A percentile compares a stretch with the other conserved stretches of the same genome.
These are phyloP conservation scores for Quercus mongolica DNA, from an alignment of 306 rosid species.

Conservation along the genomic window DNA sequence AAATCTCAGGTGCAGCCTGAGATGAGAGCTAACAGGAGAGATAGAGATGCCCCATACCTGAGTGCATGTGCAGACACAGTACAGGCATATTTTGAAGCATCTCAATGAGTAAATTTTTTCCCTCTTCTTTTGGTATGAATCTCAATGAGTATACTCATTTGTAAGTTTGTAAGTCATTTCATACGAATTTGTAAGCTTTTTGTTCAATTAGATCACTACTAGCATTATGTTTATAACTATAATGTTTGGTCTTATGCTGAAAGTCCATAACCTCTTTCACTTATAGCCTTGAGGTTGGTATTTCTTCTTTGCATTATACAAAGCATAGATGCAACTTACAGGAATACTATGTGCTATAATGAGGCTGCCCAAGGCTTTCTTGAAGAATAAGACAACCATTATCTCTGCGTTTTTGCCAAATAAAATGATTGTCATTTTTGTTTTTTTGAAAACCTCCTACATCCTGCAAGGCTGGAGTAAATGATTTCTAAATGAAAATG, in stretches of 20 bases:
- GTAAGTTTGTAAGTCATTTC: not conserved
- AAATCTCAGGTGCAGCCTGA: conserved; percentile 42
- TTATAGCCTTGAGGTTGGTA: not conserved
- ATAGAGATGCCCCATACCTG: conserved; percentile 51
- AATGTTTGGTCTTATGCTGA: too few species aligned
- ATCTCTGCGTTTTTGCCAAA: too few species aligned
- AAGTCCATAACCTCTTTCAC: too few species aligned
- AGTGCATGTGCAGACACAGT: conserved; percentile 40
- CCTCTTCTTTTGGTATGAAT: too few species aligned
- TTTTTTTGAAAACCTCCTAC: too few species aligned
- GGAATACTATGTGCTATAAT: too few species aligned
- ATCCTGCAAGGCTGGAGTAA: too few species aligned
- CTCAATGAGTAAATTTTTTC: not conserved
- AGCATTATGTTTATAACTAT: too few species aligned
- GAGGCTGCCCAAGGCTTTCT: too few species aligned
- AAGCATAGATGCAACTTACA: not conserved
- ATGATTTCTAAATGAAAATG: too few species aligned
- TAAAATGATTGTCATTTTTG: too few species aligned
- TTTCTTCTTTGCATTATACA: not conserved
- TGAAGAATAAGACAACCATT: too few species aligned
- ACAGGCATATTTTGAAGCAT: conserved; percentile 13
- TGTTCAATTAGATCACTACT: not conserved
- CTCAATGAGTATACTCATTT: not conserved
- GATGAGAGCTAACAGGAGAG: conserved; percentile 33
- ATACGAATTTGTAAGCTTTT: not conserved